These are phyloP conservation scores for Agaricus subrufescens DNA, from an alignment of 768 basidiomycete species.

Conservation along the genomic window DNA sequence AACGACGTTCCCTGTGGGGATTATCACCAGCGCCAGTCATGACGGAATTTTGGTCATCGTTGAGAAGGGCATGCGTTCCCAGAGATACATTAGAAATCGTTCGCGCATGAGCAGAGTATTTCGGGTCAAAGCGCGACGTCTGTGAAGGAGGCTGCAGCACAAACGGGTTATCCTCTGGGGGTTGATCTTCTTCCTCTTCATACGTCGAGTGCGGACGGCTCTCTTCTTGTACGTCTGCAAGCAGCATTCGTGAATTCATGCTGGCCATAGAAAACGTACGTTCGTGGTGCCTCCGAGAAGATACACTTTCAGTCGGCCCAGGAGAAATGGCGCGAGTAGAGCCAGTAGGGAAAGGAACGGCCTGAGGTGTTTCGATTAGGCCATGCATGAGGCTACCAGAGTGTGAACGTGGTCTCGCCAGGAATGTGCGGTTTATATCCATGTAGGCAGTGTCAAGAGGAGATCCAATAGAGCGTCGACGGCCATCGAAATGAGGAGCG, in stretches of 20 bases:
- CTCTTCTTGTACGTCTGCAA: conserved; percentile 33
- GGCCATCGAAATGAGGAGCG: conserved; percentile 16
- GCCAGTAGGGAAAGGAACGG: conserved; percentile 60
- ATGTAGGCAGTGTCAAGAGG: conserved; percentile 50
- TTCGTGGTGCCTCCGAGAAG: conserved; percentile 25
- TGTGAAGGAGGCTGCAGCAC: conserved; percentile 61
- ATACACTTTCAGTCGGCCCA: conserved; percentile 14
- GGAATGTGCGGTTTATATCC: conserved; percentile 33
- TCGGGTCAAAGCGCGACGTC: conserved; percentile 80
- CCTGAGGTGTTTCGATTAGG: not conserved
- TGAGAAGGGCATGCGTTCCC: conserved; percentile 57
- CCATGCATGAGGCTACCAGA: conserved; percentile 41
- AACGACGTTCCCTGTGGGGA: conserved; percentile 46
- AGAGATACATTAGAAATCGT: conserved; percentile 62
- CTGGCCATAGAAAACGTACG: conserved; percentile 50
- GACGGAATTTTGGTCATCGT: conserved; percentile 38
- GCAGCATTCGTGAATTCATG: conserved; percentile 40
- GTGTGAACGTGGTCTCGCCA: conserved; percentile 46
- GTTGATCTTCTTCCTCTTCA: conserved; percentile 11
- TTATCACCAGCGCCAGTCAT: conserved; percentile 30
- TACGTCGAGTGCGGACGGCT: conserved; percentile 24
- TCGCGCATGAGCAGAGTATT: conserved; percentile 51
- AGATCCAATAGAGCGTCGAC: conserved; percentile 55
- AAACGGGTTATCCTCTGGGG: conserved; percentile 60
- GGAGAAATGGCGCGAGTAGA: conserved; percentile 50